These are phyloP conservation scores for Aspergillus taichungensis DNA, from an alignment of 495 filamentous ascomycete species.

Conservation along the genomic window DNA sequence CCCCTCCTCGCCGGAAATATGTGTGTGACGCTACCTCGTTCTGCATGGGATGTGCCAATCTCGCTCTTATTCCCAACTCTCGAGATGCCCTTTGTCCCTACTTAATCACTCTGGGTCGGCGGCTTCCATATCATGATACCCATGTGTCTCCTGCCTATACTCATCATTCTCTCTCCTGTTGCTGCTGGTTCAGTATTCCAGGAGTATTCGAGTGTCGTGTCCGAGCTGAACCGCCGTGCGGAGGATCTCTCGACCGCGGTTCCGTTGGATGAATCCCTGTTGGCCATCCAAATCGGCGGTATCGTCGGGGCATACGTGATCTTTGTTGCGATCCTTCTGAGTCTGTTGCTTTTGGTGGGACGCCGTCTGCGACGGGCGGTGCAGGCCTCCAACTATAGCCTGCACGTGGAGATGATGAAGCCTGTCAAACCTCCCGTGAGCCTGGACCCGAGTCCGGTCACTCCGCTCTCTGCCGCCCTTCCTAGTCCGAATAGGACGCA, in stretches of 20 bases:
- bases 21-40: slow-evolving; percentile 11
- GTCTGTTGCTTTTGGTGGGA: slow-evolving; percentile 56
- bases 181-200: slow-evolving; percentile 11
- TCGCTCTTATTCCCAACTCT: slow-evolving; percentile 15
- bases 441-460: slow-evolving; percentile 41
- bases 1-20: slow-evolving; percentile 8
- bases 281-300: slow-evolving; percentile 68
- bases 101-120: slow-evolving; percentile 12
- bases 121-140: slow-evolving; percentile 5
- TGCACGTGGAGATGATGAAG: slow-evolving; percentile 57
- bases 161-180: slow-evolving; percentile 8
- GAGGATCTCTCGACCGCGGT: slow-evolving; percentile 4
- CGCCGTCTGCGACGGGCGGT: slow-evolving; percentile 48
- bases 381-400: slow-evolving; percentile 40
- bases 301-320: slow-evolving; percentile 74
- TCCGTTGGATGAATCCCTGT: slow-evolving; percentile 43
- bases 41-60: slow-evolving; percentile 17
- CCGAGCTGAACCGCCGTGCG: slow-evolving; percentile 5
- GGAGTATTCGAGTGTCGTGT: slow-evolving; percentile 1
- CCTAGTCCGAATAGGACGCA: slow-evolving; percentile 32
- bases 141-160: background rate
- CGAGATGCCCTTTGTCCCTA: slow-evolving; percentile 10
- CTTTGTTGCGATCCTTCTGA: slow-evolving; percentile 58
- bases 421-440: slow-evolving; percentile 41
- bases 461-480: slow-evolving; percentile 28